Evolutionary conservation across 495 filamentous ascomycete species (phyloP).

Genomic region (Melanomma pulvis-pyrius): DNA sequence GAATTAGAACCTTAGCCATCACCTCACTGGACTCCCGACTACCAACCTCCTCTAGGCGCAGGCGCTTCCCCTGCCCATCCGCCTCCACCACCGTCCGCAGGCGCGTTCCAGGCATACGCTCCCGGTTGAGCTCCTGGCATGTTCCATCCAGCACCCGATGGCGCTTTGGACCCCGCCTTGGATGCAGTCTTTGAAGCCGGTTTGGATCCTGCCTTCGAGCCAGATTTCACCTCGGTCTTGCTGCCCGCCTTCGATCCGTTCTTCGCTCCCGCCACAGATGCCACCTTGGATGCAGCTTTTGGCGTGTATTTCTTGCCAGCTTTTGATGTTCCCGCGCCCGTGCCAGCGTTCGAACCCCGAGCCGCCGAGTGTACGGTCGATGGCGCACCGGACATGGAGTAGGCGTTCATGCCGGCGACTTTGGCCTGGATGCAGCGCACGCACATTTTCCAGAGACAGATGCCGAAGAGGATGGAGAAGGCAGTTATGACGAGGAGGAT

Average conservation of each 20-base stretch:
- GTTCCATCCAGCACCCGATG: too few relatives aligned
- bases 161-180: too few relatives aligned
- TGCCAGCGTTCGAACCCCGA: background rate
- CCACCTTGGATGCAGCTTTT: background rate
- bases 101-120: background rate
- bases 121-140: background rate
- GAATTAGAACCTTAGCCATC: background rate
- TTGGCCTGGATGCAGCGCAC: conserved; percentile 1
- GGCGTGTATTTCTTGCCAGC: background rate
- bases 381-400: background rate
- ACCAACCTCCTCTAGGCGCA: background rate
- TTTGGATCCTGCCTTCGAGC: background rate
- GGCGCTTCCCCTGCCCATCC: background rate
- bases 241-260: background rate
- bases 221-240: background rate
- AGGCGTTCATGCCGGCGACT: background rate
- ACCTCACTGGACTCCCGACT: background rate
- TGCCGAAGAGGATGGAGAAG: conserved; percentile 11
- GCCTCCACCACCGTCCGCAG: background rate
- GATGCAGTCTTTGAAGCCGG: background rate
- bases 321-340: background rate
- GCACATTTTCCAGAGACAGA: background rate
- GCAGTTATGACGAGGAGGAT: conserved; percentile 1
- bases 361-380: background rate
- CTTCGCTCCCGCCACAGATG: background rate